Evolutionary conservation across 805 yeast genomes (phyloP), one percentile per base, ranked within the genome.

Genomic region (Candida manassasensis): DNA sequence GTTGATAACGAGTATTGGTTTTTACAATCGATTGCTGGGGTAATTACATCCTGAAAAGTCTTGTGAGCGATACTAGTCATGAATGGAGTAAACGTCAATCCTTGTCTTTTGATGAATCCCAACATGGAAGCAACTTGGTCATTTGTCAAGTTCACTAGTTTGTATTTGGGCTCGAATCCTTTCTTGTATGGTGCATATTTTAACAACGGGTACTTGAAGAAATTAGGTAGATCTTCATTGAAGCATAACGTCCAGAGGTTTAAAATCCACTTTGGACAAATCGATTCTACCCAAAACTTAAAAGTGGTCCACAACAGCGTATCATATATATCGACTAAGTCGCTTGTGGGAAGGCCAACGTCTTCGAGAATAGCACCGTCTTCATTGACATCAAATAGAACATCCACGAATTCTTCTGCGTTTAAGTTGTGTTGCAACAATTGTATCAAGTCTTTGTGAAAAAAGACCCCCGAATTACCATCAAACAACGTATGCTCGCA

Each of bases 401-500:
- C 22, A 11, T 29, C 19, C 6, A 29, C 9, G 19, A 14, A 29
- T 6, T 17, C 19, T n/a, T 29, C 32, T 7, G 17, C 8, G 7
- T 17, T 7, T 4, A 29, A n/a, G 13, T 29, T 29, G 9, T 29
- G 13, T 15, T 29, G 15, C 13, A 29, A 29, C 7, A 29, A 15
- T 31, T 7, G 17, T 5, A 29, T 29, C 18, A 61, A 47, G 17
- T 53, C 50, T 13, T 44, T 38, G 28, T 59, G 64, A 40, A 63
- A 58, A 29, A 42, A 44, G 12, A 39, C 36, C 2, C 60, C 63
- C 11, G 63, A 48, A 11, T 48, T 48, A 3, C 69, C 71, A 42
- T 64, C 69, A 27, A 55, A 52, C 8, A 58, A 37, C 3, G 51
- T 18, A 37, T 55, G 68, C 17, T 61, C 59, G 36, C 52, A 55